Evolutionary conservation across 495 filamentous ascomycete genomes (phyloP), one percentile per base, ranked within the genome.

Genomic region (Penicillium paxilli): DNA sequence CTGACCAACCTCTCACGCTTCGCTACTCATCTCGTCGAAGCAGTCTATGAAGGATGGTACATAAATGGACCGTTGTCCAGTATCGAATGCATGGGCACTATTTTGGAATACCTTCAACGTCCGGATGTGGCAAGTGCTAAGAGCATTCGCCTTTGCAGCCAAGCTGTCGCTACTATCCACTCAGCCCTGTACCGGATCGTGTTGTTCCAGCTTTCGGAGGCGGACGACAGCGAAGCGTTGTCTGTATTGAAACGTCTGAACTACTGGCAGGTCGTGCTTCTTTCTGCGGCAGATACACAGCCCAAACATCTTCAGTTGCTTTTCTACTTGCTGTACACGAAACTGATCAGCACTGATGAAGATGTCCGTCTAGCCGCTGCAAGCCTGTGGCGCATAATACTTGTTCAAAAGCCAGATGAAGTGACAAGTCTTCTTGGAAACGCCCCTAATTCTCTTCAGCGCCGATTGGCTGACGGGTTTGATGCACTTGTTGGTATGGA

Each of bases 41-140:
- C 90, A 24, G 84, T 96, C 14, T 96, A 91, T 59, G 94, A 98
- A 70, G 94, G 94, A 25, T 96, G 91, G 90, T 96, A 97, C 62
- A 80, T 96, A 38, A 84, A 91, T 54, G 94, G 93, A 5, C 90
- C 87, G 9, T 59, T 53, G 47, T 75, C 84, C 2, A 82, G 89
- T 47, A 72, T 96, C n/a, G 91, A 98, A 59, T 95, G 96, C 57
- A 80, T 87, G n/a, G 94, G 91, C 2, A 81, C 81, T 6, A 66
- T 96, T 19, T 68, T 98, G 14, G 93, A 98, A 63, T 90, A 95
- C 66, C 77, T 97, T 12, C 91, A 96, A 63, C 83, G 87, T 26
- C 89, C 95, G 1, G 91, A 96, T 19, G 74, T 98, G 23, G 81
- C 88, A 2, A 77, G 76, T 26, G 73, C 89, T 47, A 98, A 98